Evolutionary conservation across 2,329 filamentous ascomycete species (phyloP).

Genomic region (Sordariomycetes sp.): DNA sequence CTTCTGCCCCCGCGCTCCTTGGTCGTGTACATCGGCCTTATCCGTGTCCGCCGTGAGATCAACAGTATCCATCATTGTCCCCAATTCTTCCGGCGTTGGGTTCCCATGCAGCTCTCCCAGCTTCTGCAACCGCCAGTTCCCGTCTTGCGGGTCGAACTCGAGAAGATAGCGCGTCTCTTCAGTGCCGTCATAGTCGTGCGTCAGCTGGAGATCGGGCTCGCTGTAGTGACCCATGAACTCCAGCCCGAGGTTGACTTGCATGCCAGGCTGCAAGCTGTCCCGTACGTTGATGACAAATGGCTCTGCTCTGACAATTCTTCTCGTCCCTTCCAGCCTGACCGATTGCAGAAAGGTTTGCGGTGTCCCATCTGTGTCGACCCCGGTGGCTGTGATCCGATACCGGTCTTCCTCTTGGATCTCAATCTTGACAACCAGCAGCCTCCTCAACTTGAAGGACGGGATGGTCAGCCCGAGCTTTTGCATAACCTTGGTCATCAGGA

Average conservation of each 20-base stretch:
- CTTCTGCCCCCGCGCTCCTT: no score
- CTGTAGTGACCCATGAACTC: slow-evolving; percentile 39
- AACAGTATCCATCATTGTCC: no score
- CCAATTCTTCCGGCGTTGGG: no score
- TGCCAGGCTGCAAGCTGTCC: slow-evolving; percentile 11
- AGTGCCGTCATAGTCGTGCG: not conserved
- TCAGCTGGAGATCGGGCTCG: slow-evolving; percentile 24
- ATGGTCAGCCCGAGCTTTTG: slow-evolving; percentile 23
- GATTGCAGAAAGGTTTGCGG: slow-evolving; percentile 28
- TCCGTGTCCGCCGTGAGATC: no score
- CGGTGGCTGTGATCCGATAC: slow-evolving; percentile 18
- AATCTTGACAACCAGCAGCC: slow-evolving; percentile 19
- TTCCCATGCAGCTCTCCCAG: no score
- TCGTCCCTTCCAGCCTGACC: slow-evolving; percentile 25
- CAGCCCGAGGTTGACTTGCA: slow-evolving; percentile 24
- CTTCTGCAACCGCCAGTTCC: no score
- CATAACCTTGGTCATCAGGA: slow-evolving; percentile 30
- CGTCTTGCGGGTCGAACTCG: not conserved
- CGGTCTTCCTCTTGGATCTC: slow-evolving; percentile 10
- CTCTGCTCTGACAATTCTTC: slow-evolving; percentile 22
- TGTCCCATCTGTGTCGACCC: slow-evolving; percentile 30
- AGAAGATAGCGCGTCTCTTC: not conserved
- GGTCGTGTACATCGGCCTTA: no score
- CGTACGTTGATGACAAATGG: slow-evolving; percentile 27
- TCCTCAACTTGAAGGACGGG: slow-evolving; percentile 25